These are phyloP conservation scores for Aphanomyces cochlioides DNA, from an alignment of 352 stramenopile genomes.

Conservation along the genomic window DNA sequence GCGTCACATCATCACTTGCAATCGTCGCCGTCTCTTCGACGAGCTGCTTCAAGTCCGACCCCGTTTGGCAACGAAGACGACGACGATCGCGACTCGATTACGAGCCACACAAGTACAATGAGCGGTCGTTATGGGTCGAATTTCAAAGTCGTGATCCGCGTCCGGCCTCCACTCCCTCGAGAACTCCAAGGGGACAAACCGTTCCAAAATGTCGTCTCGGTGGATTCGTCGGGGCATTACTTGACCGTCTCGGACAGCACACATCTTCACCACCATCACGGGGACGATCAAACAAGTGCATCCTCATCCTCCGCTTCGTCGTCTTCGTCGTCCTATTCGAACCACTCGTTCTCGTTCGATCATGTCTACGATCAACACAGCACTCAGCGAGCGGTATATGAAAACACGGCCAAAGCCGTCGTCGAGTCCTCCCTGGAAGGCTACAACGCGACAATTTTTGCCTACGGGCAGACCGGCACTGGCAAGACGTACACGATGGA, in stretches of 20 bases:
- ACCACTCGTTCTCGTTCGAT: conserved; percentile 92
- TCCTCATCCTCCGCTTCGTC: conserved; percentile 11
- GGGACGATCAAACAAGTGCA: conserved; percentile 12
- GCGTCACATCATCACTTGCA: not conserved
- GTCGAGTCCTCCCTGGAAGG: conserved; percentile 90
- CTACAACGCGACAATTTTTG: conserved; percentile 91
- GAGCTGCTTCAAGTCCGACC: not conserved
- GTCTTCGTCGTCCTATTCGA: conserved; percentile 57
- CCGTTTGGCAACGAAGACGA: conserved; percentile 9
- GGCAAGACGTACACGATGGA: conserved; percentile 98
- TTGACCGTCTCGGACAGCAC: conserved; percentile 68
- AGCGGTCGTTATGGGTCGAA: conserved; percentile 40
- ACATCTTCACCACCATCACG: not conserved
- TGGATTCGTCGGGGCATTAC: conserved; percentile 79
- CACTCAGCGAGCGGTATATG: conserved; percentile 89
- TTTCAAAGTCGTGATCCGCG: conserved; percentile 92
- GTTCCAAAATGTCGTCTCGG: conserved; percentile 89
- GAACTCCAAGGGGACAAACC: conserved; percentile 84
- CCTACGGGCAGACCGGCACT: conserved; percentile 87
- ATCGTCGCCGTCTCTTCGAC: not conserved
- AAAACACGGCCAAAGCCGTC: conserved; percentile 89
- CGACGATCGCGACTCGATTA: conserved; percentile 24
- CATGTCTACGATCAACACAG: conserved; percentile 91
- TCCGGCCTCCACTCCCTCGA: conserved; percentile 80
- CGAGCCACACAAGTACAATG: conserved; percentile 9